phyloP scores from a whole-genome alignment of 192 early-diverging fungal species.

The Podila clonocystis region DNA sequence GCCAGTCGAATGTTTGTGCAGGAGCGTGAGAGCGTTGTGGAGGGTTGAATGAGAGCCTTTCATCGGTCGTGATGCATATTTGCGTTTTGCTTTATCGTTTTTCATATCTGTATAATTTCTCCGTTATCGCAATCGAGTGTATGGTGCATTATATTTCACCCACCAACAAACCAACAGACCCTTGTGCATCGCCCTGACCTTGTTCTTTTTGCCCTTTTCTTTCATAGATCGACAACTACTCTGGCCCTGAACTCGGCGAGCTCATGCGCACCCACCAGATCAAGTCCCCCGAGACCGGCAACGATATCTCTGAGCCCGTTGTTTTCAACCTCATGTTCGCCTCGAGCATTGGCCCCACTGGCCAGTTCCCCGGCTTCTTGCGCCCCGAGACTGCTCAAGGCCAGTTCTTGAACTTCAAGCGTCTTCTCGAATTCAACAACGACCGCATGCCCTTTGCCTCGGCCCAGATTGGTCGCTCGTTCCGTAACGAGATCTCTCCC shows the following conservation, averaged over 20 bases:
- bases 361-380: slow-evolving; percentile 81
- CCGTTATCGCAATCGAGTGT: too few relatives aligned
- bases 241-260: slow-evolving; percentile 84
- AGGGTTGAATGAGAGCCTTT: not conserved
- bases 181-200: not conserved
- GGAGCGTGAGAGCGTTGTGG: not conserved
- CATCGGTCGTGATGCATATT: not conserved
- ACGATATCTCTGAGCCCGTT: slow-evolving; percentile 88
- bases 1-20: not conserved
- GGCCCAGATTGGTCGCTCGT: slow-evolving; percentile 96
- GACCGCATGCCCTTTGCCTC: slow-evolving; percentile 99
- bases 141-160: too few relatives aligned
- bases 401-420: slow-evolving; percentile 99
- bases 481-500: slow-evolving; percentile 99
- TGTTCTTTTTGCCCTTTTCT: not conserved
- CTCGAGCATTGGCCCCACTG: slow-evolving; percentile 97
- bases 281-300: slow-evolving; percentile 91
- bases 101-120: not conserved
- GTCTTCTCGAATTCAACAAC: slow-evolving; percentile 97
- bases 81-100: not conserved
- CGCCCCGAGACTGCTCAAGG: slow-evolving; percentile 99
- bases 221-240: slow-evolving; percentile 92
- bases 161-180: too few relatives aligned
- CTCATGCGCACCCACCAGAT: slow-evolving; percentile 88
- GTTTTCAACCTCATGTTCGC: slow-evolving; percentile 99